Conservation (phyloP, 108 stramenopile species). For the Nitzschia inconspicua region DNA sequence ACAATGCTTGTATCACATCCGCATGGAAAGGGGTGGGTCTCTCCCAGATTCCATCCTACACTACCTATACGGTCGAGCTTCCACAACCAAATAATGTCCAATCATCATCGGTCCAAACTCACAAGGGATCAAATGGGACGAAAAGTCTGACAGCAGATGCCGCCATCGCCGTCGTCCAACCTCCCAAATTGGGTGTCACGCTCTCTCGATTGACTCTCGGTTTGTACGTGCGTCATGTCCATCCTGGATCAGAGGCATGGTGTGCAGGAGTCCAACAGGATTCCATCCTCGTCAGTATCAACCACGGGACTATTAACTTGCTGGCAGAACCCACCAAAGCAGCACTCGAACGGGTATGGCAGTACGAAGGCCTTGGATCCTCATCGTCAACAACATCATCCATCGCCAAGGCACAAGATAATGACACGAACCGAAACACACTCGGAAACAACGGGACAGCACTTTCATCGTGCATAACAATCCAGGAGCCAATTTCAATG, state of each 20-base stretch:
- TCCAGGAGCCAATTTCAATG: conserved; percentile 36
- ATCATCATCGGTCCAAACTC: neutral
- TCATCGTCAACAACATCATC: neutral
- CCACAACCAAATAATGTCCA: neutral
- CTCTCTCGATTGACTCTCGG: conserved; percentile 65
- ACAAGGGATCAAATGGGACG: neutral
- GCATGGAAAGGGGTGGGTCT: conserved; percentile 45
- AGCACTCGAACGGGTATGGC: conserved; percentile 77
- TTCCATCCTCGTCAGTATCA: conserved; percentile 59
- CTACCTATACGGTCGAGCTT: conserved; percentile 35
- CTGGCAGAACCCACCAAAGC: conserved; percentile 68
- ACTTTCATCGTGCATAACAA: neutral
- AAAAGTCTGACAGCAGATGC: conserved; percentile 10
- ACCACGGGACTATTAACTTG: conserved; percentile 48
- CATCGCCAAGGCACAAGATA: neutral
- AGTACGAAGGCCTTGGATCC: conserved; percentile 53
- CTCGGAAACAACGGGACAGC: neutral
- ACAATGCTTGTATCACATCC: no score
- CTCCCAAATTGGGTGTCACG: conserved; percentile 73
- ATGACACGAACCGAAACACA: neutral
- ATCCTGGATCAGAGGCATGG: conserved; percentile 51
- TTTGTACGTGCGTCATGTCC: conserved; percentile 47
- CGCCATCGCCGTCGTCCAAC: no score
- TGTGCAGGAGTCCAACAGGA: conserved; percentile 51
- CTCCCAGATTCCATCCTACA: conserved; percentile 39